Percentiles rank a stretch among this genome's conserved stretches.
Conservation (phyloP, 257 asterid genomes). For the Linaria vulgaris region DNA sequence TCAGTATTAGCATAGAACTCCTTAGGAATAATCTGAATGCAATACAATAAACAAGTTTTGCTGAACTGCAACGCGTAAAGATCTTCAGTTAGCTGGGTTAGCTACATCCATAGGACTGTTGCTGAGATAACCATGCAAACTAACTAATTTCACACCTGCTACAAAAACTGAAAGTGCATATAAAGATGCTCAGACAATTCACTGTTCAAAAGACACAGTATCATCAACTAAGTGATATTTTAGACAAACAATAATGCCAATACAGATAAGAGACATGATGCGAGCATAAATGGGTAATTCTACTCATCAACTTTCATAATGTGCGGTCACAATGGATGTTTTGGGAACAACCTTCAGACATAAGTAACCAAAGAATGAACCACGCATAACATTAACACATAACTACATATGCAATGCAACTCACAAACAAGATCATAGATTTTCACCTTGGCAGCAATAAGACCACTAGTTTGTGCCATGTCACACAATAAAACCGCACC, state of each 20-base stretch:
- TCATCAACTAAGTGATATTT: too few relatives aligned
- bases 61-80: background rate
- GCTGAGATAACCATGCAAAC: background rate
- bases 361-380: too few relatives aligned
- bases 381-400: background rate
- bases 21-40: too few relatives aligned
- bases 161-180: background rate
- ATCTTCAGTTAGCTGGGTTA: background rate
- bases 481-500: constrained; percentile 87
- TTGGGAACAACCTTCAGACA: constrained; percentile 8
- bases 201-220: background rate
- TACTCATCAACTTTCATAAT: constrained; percentile 14
- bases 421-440: background rate
- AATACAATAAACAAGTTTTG: too few relatives aligned
- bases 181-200: background rate
- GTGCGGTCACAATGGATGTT: constrained; percentile 12
- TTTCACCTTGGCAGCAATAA: constrained; percentile 86
- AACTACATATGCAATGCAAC: background rate
- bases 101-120: background rate
- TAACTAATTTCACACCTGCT: background rate
- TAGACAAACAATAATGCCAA: background rate
- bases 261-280: background rate
- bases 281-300: background rate
- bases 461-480: constrained; percentile 94
- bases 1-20: background rate